phyloP scores from a whole-genome alignment of 164 flowering plant species.

The Houttuynia cordata region DNA sequence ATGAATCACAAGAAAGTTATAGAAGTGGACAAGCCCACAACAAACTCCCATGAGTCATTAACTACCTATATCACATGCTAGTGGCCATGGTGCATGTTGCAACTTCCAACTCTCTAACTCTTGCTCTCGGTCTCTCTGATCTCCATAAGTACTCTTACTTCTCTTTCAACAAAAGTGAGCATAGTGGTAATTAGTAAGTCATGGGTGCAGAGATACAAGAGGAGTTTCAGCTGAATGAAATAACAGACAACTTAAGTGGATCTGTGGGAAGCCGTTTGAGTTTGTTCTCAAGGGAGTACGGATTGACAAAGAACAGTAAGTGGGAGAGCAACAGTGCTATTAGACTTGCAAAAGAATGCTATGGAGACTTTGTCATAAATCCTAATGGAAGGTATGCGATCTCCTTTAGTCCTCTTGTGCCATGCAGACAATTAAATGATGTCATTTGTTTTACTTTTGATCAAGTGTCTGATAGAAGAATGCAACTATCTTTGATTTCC shows the following conservation, averaged over 20 bases:
- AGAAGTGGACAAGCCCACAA: conserved; percentile 1
- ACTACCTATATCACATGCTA: conserved; percentile 7
- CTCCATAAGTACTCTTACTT: background rate
- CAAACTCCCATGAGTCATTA: conserved; percentile 4
- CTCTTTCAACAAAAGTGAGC: background rate
- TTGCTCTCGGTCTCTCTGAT: too few species aligned
- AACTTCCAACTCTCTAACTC: background rate
- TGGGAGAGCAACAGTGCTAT: conserved; percentile 5
- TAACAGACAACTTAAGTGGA: conserved; percentile 9
- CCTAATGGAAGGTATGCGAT: conserved; percentile 20
- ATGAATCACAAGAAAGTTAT: conserved; percentile 3
- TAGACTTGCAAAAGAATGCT: too few species aligned
- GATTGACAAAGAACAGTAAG: conserved; percentile 4
- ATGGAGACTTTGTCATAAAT: conserved; percentile 10
- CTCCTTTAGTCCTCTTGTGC: background rate
- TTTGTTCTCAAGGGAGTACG: conserved; percentile 5
- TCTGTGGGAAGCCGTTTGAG: conserved; percentile 9
- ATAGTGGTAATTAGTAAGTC: background rate
- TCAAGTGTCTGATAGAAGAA: too few species aligned
- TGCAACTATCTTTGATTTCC: background rate
- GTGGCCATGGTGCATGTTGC: conserved; percentile 11
- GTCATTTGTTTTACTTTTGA: too few species aligned
- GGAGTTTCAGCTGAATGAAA: conserved; percentile 12
- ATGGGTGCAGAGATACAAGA: conserved; percentile 11
- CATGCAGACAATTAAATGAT: background rate